Conservation (phyloP, 2,329 filamentous ascomycete genomes). For the Arthrobotrys sinensis region DNA sequence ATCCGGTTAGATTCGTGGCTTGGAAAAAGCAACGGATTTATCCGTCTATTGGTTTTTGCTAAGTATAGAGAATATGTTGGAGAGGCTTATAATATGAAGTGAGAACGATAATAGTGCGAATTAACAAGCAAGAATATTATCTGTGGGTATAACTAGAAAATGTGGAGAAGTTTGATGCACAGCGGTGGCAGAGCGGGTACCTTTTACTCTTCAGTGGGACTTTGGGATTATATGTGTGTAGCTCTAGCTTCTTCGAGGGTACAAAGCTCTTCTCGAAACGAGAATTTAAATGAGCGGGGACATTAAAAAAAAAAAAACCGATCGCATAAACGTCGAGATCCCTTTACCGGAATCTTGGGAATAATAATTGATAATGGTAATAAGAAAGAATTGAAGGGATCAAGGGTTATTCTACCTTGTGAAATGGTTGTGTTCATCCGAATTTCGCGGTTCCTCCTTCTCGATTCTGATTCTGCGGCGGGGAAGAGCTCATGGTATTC, state of each 20-base stretch:
- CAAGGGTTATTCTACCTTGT: constrained; percentile 19
- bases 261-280: constrained; percentile 41
- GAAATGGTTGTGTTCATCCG: constrained; percentile 17
- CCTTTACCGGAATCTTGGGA: constrained; percentile 24
- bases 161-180: not conserved
- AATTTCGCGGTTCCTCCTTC: constrained; percentile 37
- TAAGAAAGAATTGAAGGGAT: not conserved
- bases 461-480: constrained; percentile 37
- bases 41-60: constrained; percentile 3
- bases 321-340: constrained; percentile 25
- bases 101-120: not conserved
- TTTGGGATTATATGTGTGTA: not conserved
- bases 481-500: constrained; percentile 27
- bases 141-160: not conserved
- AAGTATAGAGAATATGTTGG: constrained; percentile 24
- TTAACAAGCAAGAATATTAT: constrained; percentile 5
- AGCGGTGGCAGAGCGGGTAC: constrained; percentile 4
- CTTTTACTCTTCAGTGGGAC: not conserved
- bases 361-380: constrained; percentile 30
- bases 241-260: constrained; percentile 11
- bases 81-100: not conserved
- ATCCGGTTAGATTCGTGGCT: constrained; percentile 12
- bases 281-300: constrained; percentile 34
- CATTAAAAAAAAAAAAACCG: constrained; percentile 4
- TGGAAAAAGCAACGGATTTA: constrained; percentile 19